These are phyloP conservation scores for Aspergillus jensenii DNA, from an alignment of 2,329 filamentous ascomycete genomes.

Conservation along the genomic window DNA sequence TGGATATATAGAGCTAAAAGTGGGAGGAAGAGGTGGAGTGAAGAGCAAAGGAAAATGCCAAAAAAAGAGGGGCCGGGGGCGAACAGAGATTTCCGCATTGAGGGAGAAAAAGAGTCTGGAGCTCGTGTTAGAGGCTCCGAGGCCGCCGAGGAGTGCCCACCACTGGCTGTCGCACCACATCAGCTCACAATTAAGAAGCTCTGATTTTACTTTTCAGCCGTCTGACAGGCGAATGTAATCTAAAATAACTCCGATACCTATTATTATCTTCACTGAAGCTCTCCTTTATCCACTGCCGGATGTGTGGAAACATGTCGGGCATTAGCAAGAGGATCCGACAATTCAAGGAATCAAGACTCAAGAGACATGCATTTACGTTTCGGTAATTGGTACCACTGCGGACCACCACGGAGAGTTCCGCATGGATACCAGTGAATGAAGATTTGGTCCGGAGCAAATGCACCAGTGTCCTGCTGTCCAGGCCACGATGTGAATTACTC, in stretches of 20 bases:
- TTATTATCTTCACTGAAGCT: background rate
- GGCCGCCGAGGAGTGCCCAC: background rate
- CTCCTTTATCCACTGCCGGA: background rate
- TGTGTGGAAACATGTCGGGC: background rate
- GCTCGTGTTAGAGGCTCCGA: background rate
- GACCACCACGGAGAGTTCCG: background rate
- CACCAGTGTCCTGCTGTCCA: background rate
- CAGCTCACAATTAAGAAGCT: background rate
- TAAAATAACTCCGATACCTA: background rate
- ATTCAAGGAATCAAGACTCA: background rate
- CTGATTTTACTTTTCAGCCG: background rate
- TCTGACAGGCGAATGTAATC: background rate
- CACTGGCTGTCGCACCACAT: background rate
- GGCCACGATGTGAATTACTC: background rate
- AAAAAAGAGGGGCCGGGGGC: constrained; percentile 12
- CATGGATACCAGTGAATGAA: background rate
- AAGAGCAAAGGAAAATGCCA: background rate
- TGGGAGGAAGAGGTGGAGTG: background rate
- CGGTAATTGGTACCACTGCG: background rate
- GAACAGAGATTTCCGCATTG: constrained; percentile 21
- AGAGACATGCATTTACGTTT: background rate
- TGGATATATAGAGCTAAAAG: background rate
- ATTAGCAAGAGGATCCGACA: background rate
- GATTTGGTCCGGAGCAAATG: background rate
- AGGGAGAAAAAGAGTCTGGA: constrained; percentile 6